A percentile compares a stretch with the other conserved stretches of the same genome.
These are phyloP conservation scores for Nicotiana benthamiana DNA, from an alignment of 257 asterid genomes.

Conservation along the genomic window DNA sequence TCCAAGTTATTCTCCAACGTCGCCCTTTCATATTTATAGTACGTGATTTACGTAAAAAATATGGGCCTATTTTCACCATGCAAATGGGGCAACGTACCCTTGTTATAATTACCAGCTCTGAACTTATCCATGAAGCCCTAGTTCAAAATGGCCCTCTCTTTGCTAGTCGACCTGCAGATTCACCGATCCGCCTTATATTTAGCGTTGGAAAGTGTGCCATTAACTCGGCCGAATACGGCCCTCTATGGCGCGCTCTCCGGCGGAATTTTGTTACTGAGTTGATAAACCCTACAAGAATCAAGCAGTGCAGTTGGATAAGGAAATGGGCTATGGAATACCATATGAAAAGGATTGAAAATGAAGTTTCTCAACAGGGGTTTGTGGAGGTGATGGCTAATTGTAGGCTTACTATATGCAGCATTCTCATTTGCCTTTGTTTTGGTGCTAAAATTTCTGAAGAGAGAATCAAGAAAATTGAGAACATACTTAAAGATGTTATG, in stretches of 20 bases:
- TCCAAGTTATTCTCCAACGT: conserved; percentile 78
- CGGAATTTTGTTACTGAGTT: conserved; percentile 92
- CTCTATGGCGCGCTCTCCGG: conserved; percentile 87
- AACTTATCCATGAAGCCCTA: conserved; percentile 81
- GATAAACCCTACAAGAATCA: conserved; percentile 68
- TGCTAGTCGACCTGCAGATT: conserved; percentile 90
- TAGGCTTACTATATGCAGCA: conserved; percentile 68
- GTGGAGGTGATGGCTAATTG: conserved; percentile 86
- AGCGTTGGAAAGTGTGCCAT: conserved; percentile 92
- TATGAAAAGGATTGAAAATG: conserved; percentile 49
- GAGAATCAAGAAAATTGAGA: conserved; percentile 47
- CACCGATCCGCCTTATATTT: conserved; percentile 80
- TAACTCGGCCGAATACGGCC: conserved; percentile 91
- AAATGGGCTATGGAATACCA: conserved; percentile 69
- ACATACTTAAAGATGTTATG: conserved; percentile 75
- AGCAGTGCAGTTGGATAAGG: conserved; percentile 85
- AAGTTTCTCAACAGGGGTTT: conserved; percentile 37
- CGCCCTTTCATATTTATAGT: conserved; percentile 64
- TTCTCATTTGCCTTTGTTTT: conserved; percentile 77
- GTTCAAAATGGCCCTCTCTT: conserved; percentile 64
- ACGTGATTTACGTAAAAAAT: conserved; percentile 64
- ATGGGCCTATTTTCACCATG: conserved; percentile 95
- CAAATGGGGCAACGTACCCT: conserved; percentile 91
- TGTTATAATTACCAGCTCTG: conserved; percentile 62
- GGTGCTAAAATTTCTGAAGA: conserved; percentile 64